These are phyloP conservation scores for Oxytropis ochrocephala DNA, from an alignment of 306 rosid genomes.

Conservation along the genomic window DNA sequence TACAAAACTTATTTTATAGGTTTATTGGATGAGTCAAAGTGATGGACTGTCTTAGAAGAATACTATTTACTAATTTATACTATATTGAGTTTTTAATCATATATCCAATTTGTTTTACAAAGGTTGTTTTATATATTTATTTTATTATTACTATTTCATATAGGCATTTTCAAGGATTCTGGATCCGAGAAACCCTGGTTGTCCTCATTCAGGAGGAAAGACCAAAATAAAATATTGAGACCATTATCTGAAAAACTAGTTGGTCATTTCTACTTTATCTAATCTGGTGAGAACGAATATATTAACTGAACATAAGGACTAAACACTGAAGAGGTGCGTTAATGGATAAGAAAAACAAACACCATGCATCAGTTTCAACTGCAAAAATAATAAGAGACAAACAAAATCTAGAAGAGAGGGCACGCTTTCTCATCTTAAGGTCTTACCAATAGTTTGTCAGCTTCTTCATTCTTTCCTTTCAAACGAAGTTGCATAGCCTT, in stretches of 20 bases:
- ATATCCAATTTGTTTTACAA: too few relatives aligned
- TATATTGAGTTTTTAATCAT: too few relatives aligned
- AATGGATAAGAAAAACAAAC: background rate
- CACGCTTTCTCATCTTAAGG: slow-evolving; percentile 1
- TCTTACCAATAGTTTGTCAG: slow-evolving; percentile 66
- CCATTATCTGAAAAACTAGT: background rate
- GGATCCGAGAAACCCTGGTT: background rate
- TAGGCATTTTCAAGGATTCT: background rate
- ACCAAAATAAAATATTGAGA: background rate
- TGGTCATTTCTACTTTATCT: background rate
- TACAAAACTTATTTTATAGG: too few relatives aligned
- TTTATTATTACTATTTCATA: too few relatives aligned
- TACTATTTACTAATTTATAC: too few relatives aligned
- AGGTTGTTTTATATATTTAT: too few relatives aligned
- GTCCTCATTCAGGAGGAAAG: background rate
- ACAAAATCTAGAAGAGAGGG: background rate
- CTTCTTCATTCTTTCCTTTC: slow-evolving; percentile 92
- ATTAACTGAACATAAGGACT: background rate
- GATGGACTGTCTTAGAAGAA: too few relatives aligned
- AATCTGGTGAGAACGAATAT: background rate
- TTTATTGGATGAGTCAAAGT: too few relatives aligned
- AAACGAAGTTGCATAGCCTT: slow-evolving; percentile 86
- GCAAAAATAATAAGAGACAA: background rate
- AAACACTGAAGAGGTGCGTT: background rate
- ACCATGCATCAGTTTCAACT: background rate